Evolutionary conservation across 2,329 filamentous ascomycete genomes (phyloP), one percentile per base, ranked within the genome.

Genomic region (Sclerotiophoma versabilis): DNA sequence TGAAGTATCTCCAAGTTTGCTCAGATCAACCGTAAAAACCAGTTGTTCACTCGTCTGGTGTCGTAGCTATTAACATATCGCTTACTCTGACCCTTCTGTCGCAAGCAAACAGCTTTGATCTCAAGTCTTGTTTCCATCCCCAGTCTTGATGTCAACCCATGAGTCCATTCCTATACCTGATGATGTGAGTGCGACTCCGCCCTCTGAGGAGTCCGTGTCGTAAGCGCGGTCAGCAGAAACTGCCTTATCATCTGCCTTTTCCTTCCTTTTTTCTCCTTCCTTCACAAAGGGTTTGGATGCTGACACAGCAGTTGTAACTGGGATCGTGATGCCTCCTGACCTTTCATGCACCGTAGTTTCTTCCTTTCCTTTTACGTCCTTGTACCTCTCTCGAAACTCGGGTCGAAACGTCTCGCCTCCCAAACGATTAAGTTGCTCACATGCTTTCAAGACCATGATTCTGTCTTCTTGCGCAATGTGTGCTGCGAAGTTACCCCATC

Each of bases 331-430:
- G 19, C 19, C 15, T 5, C 14, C 36, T 7, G 34, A 17, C 20
- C 23, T 32, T 6, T 42, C 36, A 23, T 50, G 37, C 4, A 51
- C 34, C 2, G 10, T 41, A 1, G 22, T 38, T 17, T 48, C 17
- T 15, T 19, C 51, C n/a, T 47, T 27, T 0, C 55, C 46, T n/a
- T 32, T 12, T 22, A 26, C 20, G n/a, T 39, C 49, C 25, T 51
- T 51, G 32, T 54, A 51, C 9, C 42, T 50, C 32, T 58, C 55
- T 27, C 39, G 33, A 1, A 51, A 26, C 26, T 58, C 49, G 14
- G 55, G 49, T 12, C 46, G 22, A 15, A 54, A 54, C 1, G 8
- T 32, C 7, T 47, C 19, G 2, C 36, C 42, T 19, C 36, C 36
- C 10, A 34, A 10, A 5, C 29, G 48, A 14, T 38, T 26, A 8